These are phyloP conservation scores for Tetradesmus lagerheimii DNA, from an alignment of 139 green algal genomes.

Conservation along the genomic window DNA sequence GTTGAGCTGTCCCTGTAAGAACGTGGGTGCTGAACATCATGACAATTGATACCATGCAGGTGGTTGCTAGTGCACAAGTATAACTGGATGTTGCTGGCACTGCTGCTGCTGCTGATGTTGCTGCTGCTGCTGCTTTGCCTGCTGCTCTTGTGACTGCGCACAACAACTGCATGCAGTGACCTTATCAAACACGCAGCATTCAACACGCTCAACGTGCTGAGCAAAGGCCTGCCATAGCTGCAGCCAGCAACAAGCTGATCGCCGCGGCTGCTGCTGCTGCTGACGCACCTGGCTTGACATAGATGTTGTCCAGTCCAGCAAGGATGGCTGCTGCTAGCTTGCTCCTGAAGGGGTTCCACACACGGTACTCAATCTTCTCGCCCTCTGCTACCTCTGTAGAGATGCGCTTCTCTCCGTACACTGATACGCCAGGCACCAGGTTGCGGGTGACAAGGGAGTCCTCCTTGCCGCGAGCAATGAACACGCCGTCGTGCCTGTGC, in stretches of 20 bases:
- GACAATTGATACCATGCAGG: no score
- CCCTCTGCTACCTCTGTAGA: slow-evolving; percentile 81
- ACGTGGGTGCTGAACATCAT: no score
- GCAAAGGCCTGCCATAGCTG: neutral
- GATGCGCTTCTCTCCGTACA: slow-evolving; percentile 99
- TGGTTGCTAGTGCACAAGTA: neutral
- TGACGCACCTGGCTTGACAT: slow-evolving; percentile 87
- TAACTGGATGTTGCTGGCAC: neutral
- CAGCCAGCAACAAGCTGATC: neutral
- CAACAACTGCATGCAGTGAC: neutral
- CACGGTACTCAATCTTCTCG: slow-evolving; percentile 98
- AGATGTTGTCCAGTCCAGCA: slow-evolving; percentile 99
- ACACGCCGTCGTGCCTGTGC: slow-evolving; percentile 97
- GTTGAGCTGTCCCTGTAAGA: no score
- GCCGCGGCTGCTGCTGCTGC: neutral
- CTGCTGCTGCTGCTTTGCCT: neutral
- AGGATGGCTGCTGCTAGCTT: slow-evolving; percentile 99
- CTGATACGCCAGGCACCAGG: slow-evolving; percentile 94
- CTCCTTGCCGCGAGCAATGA: slow-evolving; percentile 99
- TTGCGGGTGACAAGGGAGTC: slow-evolving; percentile 97
- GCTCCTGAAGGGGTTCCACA: slow-evolving; percentile 99
- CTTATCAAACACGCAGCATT: neutral
- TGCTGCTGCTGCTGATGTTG: neutral
- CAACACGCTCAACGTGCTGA: no score
- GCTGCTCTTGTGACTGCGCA: neutral